phyloP scores from a whole-genome alignment of 768 basidiomycete genomes.

The Clitopilus hobsonii region DNA sequence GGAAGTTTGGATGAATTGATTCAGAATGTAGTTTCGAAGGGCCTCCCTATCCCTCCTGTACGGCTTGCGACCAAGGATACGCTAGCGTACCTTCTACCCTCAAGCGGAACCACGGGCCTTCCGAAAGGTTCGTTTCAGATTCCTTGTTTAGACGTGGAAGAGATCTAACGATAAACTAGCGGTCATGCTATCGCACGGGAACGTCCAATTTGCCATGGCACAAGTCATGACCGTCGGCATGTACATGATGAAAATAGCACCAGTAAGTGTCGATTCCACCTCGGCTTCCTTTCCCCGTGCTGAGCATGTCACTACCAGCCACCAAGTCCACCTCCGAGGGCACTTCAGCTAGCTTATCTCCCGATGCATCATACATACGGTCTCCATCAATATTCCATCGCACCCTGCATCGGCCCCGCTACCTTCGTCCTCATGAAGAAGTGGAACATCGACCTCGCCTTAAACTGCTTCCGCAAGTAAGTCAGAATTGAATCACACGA shows the following conservation, averaged over 20 bases:
- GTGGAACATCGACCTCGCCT: slow-evolving; percentile 52
- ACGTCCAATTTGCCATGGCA: slow-evolving; percentile 41
- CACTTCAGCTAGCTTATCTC: slow-evolving; percentile 50
- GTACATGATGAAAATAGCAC: slow-evolving; percentile 24
- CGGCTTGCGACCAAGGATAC: slow-evolving; percentile 13
- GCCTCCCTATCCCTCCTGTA: background rate
- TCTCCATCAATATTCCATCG: slow-evolving; percentile 46
- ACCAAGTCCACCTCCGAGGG: slow-evolving; percentile 37
- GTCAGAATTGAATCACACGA: too few species aligned
- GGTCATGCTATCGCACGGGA: slow-evolving; percentile 70
- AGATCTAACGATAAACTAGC: slow-evolving; percentile 28
- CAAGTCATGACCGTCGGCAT: slow-evolving; percentile 30
- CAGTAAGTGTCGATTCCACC: slow-evolving; percentile 23
- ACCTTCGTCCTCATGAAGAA: slow-evolving; percentile 51
- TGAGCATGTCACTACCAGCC: slow-evolving; percentile 24
- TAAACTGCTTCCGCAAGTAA: slow-evolving; percentile 57
- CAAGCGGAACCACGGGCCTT: slow-evolving; percentile 19
- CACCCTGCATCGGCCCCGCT: slow-evolving; percentile 35
- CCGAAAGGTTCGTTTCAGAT: slow-evolving; percentile 14
- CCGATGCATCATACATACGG: slow-evolving; percentile 70
- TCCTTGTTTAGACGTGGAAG: background rate
- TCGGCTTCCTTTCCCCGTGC: background rate
- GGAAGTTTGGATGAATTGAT: slow-evolving; percentile 40
- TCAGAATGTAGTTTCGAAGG: slow-evolving; percentile 19
- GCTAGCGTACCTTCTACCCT: slow-evolving; percentile 17